Conservation (phyloP, 495 filamentous ascomycete genomes). For the Achaetomiella virescens region DNA sequence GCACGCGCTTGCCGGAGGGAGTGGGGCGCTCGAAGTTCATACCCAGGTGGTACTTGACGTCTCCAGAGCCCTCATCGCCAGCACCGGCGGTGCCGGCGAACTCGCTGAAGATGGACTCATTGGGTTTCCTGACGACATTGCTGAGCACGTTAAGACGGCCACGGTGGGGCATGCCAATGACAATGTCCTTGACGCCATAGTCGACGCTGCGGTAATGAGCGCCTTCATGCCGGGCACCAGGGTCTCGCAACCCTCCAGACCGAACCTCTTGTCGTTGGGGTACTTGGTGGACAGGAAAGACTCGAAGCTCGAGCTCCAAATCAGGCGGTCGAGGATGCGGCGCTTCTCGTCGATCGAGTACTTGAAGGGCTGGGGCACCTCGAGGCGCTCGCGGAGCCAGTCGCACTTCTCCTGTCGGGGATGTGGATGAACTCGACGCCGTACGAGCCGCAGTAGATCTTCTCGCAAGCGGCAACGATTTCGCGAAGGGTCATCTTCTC, state of each 20-base stretch:
- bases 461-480: constrained; percentile 88
- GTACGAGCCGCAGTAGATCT: constrained; percentile 92
- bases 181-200: constrained; percentile 96
- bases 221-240: constrained; percentile 99
- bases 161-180: constrained; percentile 99
- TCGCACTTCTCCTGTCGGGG: constrained; percentile 96
- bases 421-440: constrained; percentile 99
- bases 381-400: constrained; percentile 90
- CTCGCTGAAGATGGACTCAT: constrained; percentile 98
- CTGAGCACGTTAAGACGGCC: constrained; percentile 95
- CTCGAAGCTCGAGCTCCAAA: constrained; percentile 97
- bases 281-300: constrained; percentile 91
- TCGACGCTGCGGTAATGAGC: constrained; percentile 94
- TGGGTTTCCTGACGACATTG: constrained; percentile 97
- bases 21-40: constrained; percentile 99
- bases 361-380: constrained; percentile 89
- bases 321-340: constrained; percentile 90
- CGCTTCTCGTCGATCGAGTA: constrained; percentile 97
- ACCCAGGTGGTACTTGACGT: constrained; percentile 98
- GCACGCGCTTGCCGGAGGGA: constrained; percentile 95
- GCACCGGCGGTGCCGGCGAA: constrained; percentile 86
- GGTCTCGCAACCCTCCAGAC: constrained; percentile 92
- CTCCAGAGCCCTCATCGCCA: constrained; percentile 91
- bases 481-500: constrained; percentile 96
- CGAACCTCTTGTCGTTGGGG: constrained; percentile 99